A percentile compares a stretch with the other conserved stretches of the same genome.
Evolutionary conservation across 768 basidiomycete species (phyloP).

Genomic region (Lactarius hatsudake): DNA sequence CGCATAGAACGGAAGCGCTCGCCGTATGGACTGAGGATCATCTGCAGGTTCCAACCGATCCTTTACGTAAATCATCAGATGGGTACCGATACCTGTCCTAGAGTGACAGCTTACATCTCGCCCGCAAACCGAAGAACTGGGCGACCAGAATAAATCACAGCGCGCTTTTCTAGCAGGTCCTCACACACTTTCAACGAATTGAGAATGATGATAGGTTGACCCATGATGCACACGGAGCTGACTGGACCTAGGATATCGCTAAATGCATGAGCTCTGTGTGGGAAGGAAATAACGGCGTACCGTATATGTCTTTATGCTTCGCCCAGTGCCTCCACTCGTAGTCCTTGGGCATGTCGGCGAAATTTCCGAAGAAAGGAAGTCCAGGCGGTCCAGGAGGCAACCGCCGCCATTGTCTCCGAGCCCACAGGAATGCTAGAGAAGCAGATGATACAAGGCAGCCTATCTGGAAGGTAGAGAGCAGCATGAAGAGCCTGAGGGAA

Average conservation of each 20-base stretch:
- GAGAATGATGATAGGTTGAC: conserved; percentile 15
- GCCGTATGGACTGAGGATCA: conserved; percentile 16
- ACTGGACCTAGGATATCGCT: conserved; percentile 5
- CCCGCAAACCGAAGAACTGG: conserved; percentile 18
- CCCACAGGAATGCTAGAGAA: neutral
- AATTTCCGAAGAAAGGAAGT: conserved; percentile 17
- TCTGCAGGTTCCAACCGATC: conserved; percentile 19
- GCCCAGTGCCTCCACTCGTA: conserved; percentile 20
- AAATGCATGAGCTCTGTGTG: neutral
- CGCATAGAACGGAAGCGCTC: conserved; percentile 18
- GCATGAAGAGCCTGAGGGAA: neutral
- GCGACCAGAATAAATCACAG: conserved; percentile 14
- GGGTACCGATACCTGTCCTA: neutral
- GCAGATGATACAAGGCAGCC: neutral
- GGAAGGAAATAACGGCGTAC: neutral
- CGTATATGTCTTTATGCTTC: conserved; percentile 12
- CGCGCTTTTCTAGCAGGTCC: conserved; percentile 22
- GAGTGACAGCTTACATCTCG: conserved; percentile 2
- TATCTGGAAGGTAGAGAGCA: neutral
- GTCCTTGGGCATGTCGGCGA: conserved; percentile 8
- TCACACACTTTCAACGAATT: conserved; percentile 19
- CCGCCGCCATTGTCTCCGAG: neutral
- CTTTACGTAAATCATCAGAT: conserved; percentile 2
- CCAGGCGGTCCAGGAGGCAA: conserved; percentile 20
- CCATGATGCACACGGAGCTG: conserved; percentile 15